Evolutionary conservation across 148 eudicot genomes (phyloP).

Genomic region (Mesembryanthemum crystallinum): DNA sequence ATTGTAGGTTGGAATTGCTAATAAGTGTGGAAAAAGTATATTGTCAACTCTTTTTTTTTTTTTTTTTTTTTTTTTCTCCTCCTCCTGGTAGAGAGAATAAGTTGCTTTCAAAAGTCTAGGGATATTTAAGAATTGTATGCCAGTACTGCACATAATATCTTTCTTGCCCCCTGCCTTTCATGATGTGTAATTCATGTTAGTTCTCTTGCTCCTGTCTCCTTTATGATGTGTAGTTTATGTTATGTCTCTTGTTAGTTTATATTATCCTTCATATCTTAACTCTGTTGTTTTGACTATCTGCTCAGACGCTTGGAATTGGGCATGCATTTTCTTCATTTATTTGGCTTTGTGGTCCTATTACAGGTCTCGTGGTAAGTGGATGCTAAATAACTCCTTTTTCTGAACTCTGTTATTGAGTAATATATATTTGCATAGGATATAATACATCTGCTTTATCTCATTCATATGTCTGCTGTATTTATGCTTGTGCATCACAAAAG

Average conservation of each 20-base stretch:
- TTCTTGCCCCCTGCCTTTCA: not conserved
- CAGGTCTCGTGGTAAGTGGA: constrained; percentile 96
- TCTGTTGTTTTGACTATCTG: constrained; percentile 22
- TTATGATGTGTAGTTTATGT: not conserved
- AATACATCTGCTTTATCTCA: not conserved
- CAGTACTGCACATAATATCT: not conserved
- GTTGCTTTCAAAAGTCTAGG: not conserved
- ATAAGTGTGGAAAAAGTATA: not conserved
- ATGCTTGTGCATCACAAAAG: not conserved
- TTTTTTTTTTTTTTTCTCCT: too few species aligned
- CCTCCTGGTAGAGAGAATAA: not conserved
- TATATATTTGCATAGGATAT: not conserved
- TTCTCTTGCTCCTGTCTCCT: not conserved
- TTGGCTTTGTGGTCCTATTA: constrained; percentile 98
- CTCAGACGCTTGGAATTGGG: constrained; percentile 91
- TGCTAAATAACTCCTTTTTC: constrained; percentile 2
- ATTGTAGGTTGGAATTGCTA: not conserved
- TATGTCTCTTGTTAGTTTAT: not conserved
- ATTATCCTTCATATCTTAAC: constrained; percentile 11
- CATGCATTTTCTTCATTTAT: constrained; percentile 98
- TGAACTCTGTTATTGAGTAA: not conserved
- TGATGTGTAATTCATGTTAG: not conserved
- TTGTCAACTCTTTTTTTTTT: too few species aligned
- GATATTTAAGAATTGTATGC: not conserved
- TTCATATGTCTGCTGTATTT: not conserved